These are phyloP conservation scores for Rhizopus sp. DNA, from an alignment of 371 early-diverging fungal genomes.

Conservation along the genomic window DNA sequence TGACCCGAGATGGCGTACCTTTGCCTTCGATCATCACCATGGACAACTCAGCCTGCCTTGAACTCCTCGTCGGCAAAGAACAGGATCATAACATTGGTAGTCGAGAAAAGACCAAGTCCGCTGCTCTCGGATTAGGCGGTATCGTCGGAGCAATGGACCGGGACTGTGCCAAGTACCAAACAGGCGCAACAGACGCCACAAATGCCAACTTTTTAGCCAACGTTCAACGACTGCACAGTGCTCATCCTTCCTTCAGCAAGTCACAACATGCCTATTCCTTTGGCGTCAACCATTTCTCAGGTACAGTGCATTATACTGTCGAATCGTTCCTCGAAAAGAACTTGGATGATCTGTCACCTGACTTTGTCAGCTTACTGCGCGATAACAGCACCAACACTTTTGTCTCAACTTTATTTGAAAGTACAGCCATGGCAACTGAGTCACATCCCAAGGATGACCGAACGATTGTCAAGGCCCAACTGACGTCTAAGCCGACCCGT, in stretches of 20 bases:
- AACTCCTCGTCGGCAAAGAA: slow-evolving; percentile 53
- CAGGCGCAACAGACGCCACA: slow-evolving; percentile 42
- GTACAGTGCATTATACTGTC: slow-evolving; percentile 64
- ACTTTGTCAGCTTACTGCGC: slow-evolving; percentile 78
- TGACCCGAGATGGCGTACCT: slow-evolving; percentile 35
- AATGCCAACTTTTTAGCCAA: slow-evolving; percentile 45
- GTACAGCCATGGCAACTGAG: slow-evolving; percentile 75
- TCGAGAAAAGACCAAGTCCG: slow-evolving; percentile 24
- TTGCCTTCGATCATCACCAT: slow-evolving; percentile 53
- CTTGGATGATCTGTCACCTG: slow-evolving; percentile 69
- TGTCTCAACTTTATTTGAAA: slow-evolving; percentile 77
- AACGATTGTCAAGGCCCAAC: slow-evolving; percentile 33
- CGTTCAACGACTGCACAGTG: slow-evolving; percentile 32
- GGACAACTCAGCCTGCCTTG: slow-evolving; percentile 67
- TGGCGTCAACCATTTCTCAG: slow-evolving; percentile 71
- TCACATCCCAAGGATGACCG: slow-evolving; percentile 73
- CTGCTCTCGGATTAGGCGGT: slow-evolving; percentile 53
- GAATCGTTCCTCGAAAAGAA: slow-evolving; percentile 71
- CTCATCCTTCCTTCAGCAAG: slow-evolving; percentile 39
- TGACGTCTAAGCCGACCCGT: slow-evolving; percentile 66
- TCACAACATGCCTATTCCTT: slow-evolving; percentile 52
- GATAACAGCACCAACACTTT: slow-evolving; percentile 71
- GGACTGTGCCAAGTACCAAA: slow-evolving; percentile 38
- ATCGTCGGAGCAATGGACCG: slow-evolving; percentile 69
- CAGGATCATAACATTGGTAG: slow-evolving; percentile 14